These are phyloP conservation scores for Rhodomyrtus tomentosa DNA, from an alignment of 345 rosid species.

Conservation along the genomic window DNA sequence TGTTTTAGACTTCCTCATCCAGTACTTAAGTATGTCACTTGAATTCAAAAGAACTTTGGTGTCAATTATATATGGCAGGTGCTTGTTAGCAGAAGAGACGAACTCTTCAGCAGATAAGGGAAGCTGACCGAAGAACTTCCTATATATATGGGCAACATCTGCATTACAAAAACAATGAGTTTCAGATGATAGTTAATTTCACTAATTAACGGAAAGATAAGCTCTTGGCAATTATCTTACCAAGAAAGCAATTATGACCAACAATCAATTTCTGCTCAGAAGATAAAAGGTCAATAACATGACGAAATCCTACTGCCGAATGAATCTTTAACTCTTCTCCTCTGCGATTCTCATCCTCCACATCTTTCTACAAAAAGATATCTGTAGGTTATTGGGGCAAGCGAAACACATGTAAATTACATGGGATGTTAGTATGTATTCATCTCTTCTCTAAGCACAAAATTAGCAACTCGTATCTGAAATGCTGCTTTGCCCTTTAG, in stretches of 20 bases:
- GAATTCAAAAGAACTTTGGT: constrained; percentile 81
- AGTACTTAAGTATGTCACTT: constrained; percentile 26
- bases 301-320: constrained; percentile 75
- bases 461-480: neutral
- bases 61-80: constrained; percentile 67
- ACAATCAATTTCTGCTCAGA: constrained; percentile 75
- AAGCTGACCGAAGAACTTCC: constrained; percentile 76
- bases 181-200: neutral
- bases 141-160: constrained; percentile 85
- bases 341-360: constrained; percentile 41
- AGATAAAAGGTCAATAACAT: constrained; percentile 80
- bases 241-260: constrained; percentile 91
- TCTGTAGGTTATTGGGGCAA: neutral
- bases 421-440: neutral
- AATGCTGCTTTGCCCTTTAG: neutral
- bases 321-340: constrained; percentile 44
- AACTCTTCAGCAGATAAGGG: constrained; percentile 72
- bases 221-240: constrained; percentile 24
- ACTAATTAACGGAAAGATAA: neutral
- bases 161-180: constrained; percentile 7
- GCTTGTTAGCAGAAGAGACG: constrained; percentile 37
- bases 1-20: constrained; percentile 63
- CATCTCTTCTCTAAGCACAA: neutral
- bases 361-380: constrained; percentile 48
- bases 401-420: neutral